A percentile compares a stretch with the other conserved stretches of the same genome.
phyloP scores from a whole-genome alignment of 208 protist genomes.

The Leishmania martiniquensis region DNA sequence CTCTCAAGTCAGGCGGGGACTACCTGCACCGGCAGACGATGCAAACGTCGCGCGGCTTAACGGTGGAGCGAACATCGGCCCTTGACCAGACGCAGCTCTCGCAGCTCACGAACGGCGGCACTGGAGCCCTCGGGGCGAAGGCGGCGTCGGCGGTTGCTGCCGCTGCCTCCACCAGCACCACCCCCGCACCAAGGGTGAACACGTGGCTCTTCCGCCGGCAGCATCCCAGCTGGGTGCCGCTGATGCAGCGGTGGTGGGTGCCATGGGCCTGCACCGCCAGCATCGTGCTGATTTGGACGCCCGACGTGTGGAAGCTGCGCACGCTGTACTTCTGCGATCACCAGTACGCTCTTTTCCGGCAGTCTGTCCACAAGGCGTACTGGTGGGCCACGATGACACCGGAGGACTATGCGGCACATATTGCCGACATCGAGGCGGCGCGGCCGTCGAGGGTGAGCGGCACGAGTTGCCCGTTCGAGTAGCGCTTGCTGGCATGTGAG shows the following conservation, averaged over 20 bases:
- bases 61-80: constrained; percentile 66
- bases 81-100: constrained; percentile 24
- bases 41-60: constrained; percentile 32
- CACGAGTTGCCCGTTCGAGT: constrained; percentile 69
- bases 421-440: constrained; percentile 54
- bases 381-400: constrained; percentile 72
- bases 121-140: background rate
- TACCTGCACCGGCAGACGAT: constrained; percentile 45
- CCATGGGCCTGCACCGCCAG: constrained; percentile 60
- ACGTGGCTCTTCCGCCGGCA: constrained; percentile 80
- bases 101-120: constrained; percentile 7
- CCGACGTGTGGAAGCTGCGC: constrained; percentile 87
- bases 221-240: constrained; percentile 73
- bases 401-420: constrained; percentile 64
- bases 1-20: constrained; percentile 25
- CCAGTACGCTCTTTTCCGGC: constrained; percentile 68
- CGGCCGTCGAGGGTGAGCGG: constrained; percentile 44
- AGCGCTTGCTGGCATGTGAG: background rate
- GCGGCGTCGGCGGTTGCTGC: background rate
- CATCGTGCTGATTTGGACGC: constrained; percentile 68
- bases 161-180: background rate
- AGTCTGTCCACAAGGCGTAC: constrained; percentile 73
- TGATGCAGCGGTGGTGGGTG: constrained; percentile 89
- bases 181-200: constrained; percentile 39
- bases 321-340: constrained; percentile 71